Evolutionary conservation across 495 filamentous ascomycete genomes (phyloP), one percentile per base, ranked within the genome.

Genomic region (Saxophila tyrrhenica): DNA sequence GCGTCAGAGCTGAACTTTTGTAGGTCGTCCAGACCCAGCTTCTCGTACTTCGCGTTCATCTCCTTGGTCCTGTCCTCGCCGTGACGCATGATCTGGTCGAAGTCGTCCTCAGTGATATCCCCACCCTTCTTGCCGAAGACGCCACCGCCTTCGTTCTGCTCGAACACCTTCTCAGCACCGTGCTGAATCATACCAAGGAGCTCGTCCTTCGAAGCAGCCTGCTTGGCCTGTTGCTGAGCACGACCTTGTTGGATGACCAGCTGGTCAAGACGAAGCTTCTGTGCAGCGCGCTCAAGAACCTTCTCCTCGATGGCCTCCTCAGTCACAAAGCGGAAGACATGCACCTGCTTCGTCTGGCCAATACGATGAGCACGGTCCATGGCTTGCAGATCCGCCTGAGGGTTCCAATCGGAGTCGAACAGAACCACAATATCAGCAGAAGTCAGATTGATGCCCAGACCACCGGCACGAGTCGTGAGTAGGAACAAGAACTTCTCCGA

Each of bases 321-420:
- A 0, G 92, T 99, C 43, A 99, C 85, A 57, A 99, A 95, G 52
- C 92, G 79, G 71, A 92, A 99, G 1, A 97, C 92, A 29, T 88
- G 77, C 1, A 99, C 92, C 63, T 99, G 92, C 69, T 99, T 99
- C 0, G 87, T 99, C 70, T 99, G 92, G 44, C 92, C 92, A 65
- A 98, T 98, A 70, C 92, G 87, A 73, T 98, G 92, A 25, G 92
- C 92, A 59, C 92, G 86, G 58, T 98, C 92, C 92, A 98, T 98
- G 41, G 92, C 92, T 70, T 98, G 92, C 44, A 98, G 69, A 80
- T 99, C 92, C 16, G 92, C 92, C 69, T 99, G 92, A 5, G 92
- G 92, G 60, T 99, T 99, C 92, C 92, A 99, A 65, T 99, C 92
- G 66, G 89, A 95, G 66, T 99, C 92, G 64, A 89, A 99, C n/a